Evolutionary conservation across 805 yeast species (phyloP).

Genomic region (Aciculoconidium aculeatum): DNA sequence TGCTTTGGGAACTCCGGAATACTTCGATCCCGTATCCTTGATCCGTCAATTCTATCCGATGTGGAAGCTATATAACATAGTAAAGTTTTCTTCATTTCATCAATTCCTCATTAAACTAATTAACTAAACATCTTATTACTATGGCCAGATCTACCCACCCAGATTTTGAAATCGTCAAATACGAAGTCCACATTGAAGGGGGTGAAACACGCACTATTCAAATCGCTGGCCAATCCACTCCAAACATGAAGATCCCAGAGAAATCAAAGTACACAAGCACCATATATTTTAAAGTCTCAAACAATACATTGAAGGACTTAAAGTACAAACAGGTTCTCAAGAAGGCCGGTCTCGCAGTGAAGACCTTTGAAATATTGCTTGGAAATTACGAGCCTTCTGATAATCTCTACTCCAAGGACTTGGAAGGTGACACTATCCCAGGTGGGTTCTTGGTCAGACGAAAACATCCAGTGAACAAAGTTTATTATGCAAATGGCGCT

Average conservation of each 20-base stretch:
- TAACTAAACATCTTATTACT: too few species aligned
- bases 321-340: slow-evolving; percentile 30
- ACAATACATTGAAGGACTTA: slow-evolving; percentile 23
- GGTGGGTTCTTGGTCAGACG: slow-evolving; percentile 36
- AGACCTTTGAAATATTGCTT: slow-evolving; percentile 21
- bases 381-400: slow-evolving; percentile 31
- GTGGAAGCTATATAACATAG: too few species aligned
- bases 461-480: slow-evolving; percentile 22
- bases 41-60: too few species aligned
- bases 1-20: too few species aligned
- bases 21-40: too few species aligned
- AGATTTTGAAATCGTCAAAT: slow-evolving; percentile 29
- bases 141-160: too few species aligned
- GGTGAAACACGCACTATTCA: slow-evolving; percentile 17
- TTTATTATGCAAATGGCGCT: slow-evolving; percentile 28
- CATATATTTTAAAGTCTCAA: slow-evolving; percentile 27
- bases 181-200: slow-evolving; percentile 26
- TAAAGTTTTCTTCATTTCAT: too few species aligned
- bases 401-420: slow-evolving; percentile 23
- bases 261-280: slow-evolving; percentile 27
- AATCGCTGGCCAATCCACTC: slow-evolving; percentile 18
- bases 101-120: too few species aligned
- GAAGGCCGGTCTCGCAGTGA: slow-evolving; percentile 31
- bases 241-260: slow-evolving; percentile 32
- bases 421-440: slow-evolving; percentile 33